Evolutionary conservation across 139 green algal genomes (phyloP).

Genomic region (Pleodorina starrii): DNA sequence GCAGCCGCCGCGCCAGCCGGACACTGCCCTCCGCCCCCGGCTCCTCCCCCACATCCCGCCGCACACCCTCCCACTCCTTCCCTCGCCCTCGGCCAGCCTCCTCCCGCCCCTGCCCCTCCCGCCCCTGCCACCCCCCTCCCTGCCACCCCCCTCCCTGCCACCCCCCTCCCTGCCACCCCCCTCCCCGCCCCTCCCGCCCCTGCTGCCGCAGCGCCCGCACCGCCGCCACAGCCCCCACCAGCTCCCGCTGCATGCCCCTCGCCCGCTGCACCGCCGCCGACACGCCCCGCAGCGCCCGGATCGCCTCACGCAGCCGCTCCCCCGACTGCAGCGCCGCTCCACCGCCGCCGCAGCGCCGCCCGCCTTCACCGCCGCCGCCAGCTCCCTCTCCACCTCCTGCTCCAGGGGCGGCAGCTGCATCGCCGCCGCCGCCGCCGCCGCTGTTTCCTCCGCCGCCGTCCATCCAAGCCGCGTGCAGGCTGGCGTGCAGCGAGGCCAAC

Average conservation of each 20-base stretch:
- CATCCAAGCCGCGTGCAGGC: constrained; percentile 11
- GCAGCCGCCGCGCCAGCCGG: not conserved
- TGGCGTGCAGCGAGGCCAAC: constrained; percentile 12
- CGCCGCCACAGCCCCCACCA: not conserved
- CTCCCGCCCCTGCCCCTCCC: not conserved
- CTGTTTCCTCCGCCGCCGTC: not conserved
- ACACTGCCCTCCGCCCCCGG: not conserved
- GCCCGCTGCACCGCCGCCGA: not conserved
- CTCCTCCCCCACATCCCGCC: not conserved
- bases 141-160: not conserved
- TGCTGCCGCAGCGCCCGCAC: not conserved
- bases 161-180: not conserved
- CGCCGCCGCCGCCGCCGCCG: not conserved
- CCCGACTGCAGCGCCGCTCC: not conserved
- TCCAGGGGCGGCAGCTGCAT: not conserved
- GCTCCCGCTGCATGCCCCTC: not conserved
- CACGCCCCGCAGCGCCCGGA: constrained; percentile 10
- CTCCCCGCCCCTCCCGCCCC: too few species aligned
- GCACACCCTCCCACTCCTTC: not conserved
- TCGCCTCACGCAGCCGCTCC: not conserved
- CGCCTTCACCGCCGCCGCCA: not conserved
- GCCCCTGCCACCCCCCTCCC: not conserved
- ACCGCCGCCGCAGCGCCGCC: not conserved
- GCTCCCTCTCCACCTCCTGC: not conserved
- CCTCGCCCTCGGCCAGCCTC: not conserved